phyloP scores from a whole-genome alignment of 306 rosid species.

The Ormosia semicastrata region DNA sequence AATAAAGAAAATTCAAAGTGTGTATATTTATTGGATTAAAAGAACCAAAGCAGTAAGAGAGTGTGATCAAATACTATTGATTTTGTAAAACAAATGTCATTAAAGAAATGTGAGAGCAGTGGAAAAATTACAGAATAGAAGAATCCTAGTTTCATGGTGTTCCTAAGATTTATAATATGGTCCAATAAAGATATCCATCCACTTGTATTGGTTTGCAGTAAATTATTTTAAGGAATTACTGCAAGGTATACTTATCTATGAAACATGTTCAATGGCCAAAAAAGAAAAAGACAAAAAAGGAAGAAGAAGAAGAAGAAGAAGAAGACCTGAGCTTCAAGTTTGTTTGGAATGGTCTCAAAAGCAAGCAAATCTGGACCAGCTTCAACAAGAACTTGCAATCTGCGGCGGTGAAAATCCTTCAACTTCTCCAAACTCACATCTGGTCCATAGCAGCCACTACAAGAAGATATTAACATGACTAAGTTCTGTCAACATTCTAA shows the following conservation, averaged over 20 bases:
- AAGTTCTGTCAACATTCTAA: not conserved
- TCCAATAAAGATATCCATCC: not conserved
- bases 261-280: not conserved
- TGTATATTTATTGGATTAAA: not conserved
- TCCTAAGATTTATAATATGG: not conserved
- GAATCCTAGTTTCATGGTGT: not conserved
- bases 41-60: not conserved
- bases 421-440: constrained; percentile 62
- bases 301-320: too few species aligned
- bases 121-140: not conserved
- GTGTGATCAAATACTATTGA: not conserved
- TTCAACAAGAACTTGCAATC: constrained; percentile 74
- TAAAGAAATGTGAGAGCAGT: not conserved
- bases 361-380: constrained; percentile 90
- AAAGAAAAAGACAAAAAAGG: too few species aligned
- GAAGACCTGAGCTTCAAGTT: constrained; percentile 78
- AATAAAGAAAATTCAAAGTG: not conserved
- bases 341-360: constrained; percentile 88
- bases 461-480: not conserved
- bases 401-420: constrained; percentile 84
- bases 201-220: too few species aligned
- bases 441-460: constrained; percentile 73
- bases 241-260: not conserved
- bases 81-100: not conserved
- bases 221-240: not conserved